Evolutionary conservation across 1,139 yeast species (phyloP), one percentile per base, ranked within the genome.

Genomic region (Yamadazyma trypodendri): DNA sequence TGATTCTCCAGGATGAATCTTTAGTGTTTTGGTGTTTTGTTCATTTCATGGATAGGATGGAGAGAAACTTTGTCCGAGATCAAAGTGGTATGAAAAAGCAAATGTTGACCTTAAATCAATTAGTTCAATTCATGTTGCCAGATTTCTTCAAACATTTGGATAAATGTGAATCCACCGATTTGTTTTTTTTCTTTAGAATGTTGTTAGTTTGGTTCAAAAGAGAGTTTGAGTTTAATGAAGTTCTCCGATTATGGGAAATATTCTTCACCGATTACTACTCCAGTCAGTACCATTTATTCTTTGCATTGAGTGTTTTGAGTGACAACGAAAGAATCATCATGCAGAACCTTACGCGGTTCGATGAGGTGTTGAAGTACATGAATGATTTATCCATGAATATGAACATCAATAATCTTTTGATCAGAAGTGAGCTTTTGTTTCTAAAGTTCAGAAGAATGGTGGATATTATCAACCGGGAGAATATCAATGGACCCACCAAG

Each of bases 141-240:
- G 75, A 81, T 38, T 65, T 92, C 37, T 89, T 84, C 58, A 71
- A 79, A 28, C 98, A 94, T 58, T 68, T 92, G 45, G 92, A 79
- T 38, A 80, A 79, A 54, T 89, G 96, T 54, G 97, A 90, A 51
- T 83, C 96, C 1, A 84, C 83, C 22, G 92, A 92, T 55, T 72
- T 94, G 43, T 92, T 92, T 58, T 92, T 92, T 71, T 89, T 90
- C 52, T 92, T 94, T 68, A 69, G 98, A 43, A 90, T 92, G 97
- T 65, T 92, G 13, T 67, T 92, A 31, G 97, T 92, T 3, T 89
- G 97, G 96, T 94, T 78, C 58, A 92, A 94, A 58, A 78, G 99
- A 37, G 99, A 92, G 56, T 83, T 94, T 46, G 76, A 74, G 28
- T 88, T 94, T 77, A 77, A 79, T 38, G 89, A 87, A 43, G 87